These are phyloP conservation scores for Adansonia madagascariensis DNA, from an alignment of 441 rosid species.

Conservation along the genomic window DNA sequence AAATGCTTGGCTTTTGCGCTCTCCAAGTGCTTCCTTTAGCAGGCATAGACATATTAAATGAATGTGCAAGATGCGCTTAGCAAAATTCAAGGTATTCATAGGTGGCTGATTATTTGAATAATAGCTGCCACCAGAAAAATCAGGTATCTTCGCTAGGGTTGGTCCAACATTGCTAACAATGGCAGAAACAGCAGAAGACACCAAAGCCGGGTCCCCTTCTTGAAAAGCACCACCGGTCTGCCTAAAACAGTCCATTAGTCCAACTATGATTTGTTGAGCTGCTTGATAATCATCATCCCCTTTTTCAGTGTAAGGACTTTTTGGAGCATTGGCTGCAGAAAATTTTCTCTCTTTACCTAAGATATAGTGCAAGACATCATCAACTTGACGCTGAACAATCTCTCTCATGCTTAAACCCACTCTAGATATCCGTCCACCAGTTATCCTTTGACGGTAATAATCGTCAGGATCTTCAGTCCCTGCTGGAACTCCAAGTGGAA, in stretches of 20 bases:
- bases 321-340: slow-evolving; percentile 56
- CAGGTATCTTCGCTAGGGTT: slow-evolving; percentile 71
- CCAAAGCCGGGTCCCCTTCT: slow-evolving; percentile 96
- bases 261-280: slow-evolving; percentile 82
- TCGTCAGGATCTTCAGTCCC: slow-evolving; percentile 93
- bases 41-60: slow-evolving; percentile 82
- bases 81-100: slow-evolving; percentile 53
- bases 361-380: slow-evolving; percentile 63
- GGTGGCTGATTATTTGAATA: slow-evolving; percentile 56
- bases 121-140: slow-evolving; percentile 55
- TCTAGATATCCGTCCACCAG: slow-evolving; percentile 68
- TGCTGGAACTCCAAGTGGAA: slow-evolving; percentile 80
- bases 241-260: slow-evolving; percentile 76
- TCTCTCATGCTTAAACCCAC: slow-evolving; percentile 87
- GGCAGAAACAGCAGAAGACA: slow-evolving; percentile 91
- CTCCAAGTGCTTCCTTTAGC: slow-evolving; percentile 96
- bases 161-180: slow-evolving; percentile 73
- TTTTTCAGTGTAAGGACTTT: slow-evolving; percentile 57
- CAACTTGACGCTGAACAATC: slow-evolving; percentile 70
- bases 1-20: slow-evolving; percentile 91
- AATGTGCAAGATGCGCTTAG: slow-evolving; percentile 71
- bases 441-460: slow-evolving; percentile 83
- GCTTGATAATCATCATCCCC: slow-evolving; percentile 75
- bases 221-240: slow-evolving; percentile 98
- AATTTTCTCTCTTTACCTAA: slow-evolving; percentile 69